Conservation (phyloP, 2,329 filamentous ascomycete genomes). For the Fulvia fulva region DNA sequence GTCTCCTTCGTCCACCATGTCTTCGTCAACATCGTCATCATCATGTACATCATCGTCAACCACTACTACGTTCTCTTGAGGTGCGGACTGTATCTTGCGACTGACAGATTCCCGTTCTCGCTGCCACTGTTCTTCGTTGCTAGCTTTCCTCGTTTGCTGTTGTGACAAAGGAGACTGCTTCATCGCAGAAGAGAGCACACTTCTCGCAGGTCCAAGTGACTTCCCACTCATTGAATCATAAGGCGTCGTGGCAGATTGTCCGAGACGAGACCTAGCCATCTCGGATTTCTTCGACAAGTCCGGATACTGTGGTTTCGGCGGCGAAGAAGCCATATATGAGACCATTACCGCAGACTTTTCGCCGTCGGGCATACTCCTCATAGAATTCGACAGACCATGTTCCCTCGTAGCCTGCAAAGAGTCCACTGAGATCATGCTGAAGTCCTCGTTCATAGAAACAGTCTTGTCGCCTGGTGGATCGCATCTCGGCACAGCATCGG, state of each 20-base stretch:
- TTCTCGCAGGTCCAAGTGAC: constrained; percentile 13
- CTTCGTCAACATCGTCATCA: constrained; percentile 13
- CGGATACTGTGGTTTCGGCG: constrained; percentile 26
- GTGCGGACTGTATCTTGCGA: constrained; percentile 17
- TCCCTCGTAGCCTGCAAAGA: constrained; percentile 38
- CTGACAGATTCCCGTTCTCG: constrained; percentile 20
- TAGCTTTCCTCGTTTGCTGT: not conserved
- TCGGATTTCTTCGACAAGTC: constrained; percentile 16
- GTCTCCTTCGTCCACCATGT: constrained; percentile 14
- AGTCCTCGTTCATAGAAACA: constrained; percentile 47
- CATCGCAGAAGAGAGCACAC: not conserved
- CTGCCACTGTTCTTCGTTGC: constrained; percentile 14
- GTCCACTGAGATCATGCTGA: constrained; percentile 50
- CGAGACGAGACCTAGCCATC: constrained; percentile 7
- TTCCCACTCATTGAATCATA: constrained; percentile 29
- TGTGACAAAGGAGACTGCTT: not conserved
- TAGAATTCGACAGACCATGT: constrained; percentile 16
- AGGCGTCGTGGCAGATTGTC: not conserved
- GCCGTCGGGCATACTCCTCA: constrained; percentile 6
- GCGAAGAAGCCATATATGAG: constrained; percentile 32
- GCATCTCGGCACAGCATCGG: not conserved
- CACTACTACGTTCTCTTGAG: constrained; percentile 20
- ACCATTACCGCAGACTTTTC: constrained; percentile 22
- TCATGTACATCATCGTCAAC: constrained; percentile 16
- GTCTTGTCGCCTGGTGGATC: constrained; percentile 40